Evolutionary conservation across 169 alveolate species (phyloP).

Genomic region (Plasmodium reichenowi): DNA sequence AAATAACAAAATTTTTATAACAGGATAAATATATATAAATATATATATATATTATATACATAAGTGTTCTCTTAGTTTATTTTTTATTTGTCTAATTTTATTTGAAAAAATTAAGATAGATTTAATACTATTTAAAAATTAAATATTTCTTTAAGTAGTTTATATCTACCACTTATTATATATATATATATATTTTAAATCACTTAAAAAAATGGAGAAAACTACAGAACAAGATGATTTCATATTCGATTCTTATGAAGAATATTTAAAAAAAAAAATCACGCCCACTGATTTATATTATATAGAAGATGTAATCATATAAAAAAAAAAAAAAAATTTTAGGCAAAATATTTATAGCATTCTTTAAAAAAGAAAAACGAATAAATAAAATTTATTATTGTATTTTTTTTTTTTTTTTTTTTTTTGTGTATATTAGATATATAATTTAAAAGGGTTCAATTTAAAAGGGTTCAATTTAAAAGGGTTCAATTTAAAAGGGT

Average conservation of each 20-base stretch:
- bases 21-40: no score
- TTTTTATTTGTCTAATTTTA: no score
- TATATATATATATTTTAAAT: no score
- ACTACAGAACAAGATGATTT: conserved; percentile 5
- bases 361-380: no score
- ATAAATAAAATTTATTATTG: no score
- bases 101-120: no score
- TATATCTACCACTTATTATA: no score
- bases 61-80: no score
- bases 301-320: conserved; percentile 60
- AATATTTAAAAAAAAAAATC: conserved; percentile 51
- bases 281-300: conserved; percentile 70
- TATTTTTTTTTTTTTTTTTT: neutral
- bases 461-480: neutral
- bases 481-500: neutral
- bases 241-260: conserved; percentile 56
- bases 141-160: no score
- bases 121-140: no score
- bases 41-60: no score
- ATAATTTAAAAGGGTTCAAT: neutral
- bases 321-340: neutral
- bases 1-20: no score
- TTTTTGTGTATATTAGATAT: neutral
- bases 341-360: neutral
- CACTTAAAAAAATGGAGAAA: conserved; percentile 1